Evolutionary conservation across 257 asterid genomes (phyloP), one percentile per base, ranked within the genome.

Genomic region (Datura wrightii): DNA sequence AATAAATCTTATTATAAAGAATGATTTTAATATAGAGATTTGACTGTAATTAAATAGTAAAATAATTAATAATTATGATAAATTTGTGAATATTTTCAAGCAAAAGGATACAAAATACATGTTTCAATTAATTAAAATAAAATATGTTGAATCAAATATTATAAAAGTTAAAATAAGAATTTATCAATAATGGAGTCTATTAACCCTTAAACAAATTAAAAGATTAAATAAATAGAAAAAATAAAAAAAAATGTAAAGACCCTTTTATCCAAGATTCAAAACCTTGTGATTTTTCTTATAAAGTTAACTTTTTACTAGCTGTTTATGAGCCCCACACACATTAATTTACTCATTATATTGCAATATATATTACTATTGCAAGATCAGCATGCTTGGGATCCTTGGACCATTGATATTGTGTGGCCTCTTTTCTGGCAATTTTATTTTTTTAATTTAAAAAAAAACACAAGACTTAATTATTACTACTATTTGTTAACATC

Each of bases 351-450:
- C 36, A 19, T n/a, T 54, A 56, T 36, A 56, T 76, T 5, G 3
- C 44, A 31, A 76, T 69, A 69, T 39, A 3, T 66, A 14, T 66
- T 46, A 76, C 42, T 52, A 76, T 50, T 78, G 48, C 82, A 78
- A 76, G 82, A 82, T 82, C 84, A 54, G 84, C 84, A 63, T 82
- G 84, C 84, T 60, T 31, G 82, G n/a, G 46, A 52, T 78, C 48
- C 82, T 76, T 52, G 62, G 82, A 76, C 82, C 82, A 76, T 76
- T 76, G 48, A 52, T 69, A 39, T 16, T 69, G 52, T 6, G 6
- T 69, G 6, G 53, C 52, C 13, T 50, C 8, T 76, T 76, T 76
- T 78, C 82, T 52, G 46, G 48, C 24, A 44, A 44, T 44, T 11
- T 11, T 50, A 2, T 50, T 31, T 1, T 2, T 39, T 39, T 39